These are phyloP conservation scores for Pyracantha coccinea DNA, from an alignment of 331 rosid species.

Conservation along the genomic window DNA sequence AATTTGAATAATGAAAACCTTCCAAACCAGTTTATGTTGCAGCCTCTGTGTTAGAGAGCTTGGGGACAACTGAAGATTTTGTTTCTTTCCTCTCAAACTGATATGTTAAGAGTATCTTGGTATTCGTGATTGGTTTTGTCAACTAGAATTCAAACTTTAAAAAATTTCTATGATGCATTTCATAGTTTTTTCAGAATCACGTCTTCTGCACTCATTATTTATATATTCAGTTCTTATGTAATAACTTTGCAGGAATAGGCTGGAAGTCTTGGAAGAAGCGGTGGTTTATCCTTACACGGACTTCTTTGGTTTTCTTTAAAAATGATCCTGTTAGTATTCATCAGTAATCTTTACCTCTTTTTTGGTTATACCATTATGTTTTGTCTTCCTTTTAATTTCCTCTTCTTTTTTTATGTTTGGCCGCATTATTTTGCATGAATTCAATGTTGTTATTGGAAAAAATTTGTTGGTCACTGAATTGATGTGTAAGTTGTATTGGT, in stretches of 20 bases:
- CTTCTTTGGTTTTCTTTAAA: slow-evolving; percentile 93
- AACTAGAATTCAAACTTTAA: neutral
- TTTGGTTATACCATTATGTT: neutral
- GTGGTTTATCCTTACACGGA: slow-evolving; percentile 93
- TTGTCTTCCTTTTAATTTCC: neutral
- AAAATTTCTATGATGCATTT: neutral
- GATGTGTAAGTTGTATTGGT: neutral
- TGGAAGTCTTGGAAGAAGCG: slow-evolving; percentile 99
- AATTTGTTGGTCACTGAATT: neutral
- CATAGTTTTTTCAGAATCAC: neutral
- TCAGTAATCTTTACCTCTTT: slow-evolving; percentile 11
- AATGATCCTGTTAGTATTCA: slow-evolving; percentile 82
- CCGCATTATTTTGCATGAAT: neutral
- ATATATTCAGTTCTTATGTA: slow-evolving; percentile 5
- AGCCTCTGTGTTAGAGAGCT: neutral
- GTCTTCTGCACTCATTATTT: neutral
- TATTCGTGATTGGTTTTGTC: neutral
- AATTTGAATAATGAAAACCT: neutral
- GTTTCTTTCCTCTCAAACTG: neutral
- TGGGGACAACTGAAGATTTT: neutral
- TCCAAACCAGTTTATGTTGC: neutral
- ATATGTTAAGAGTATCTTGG: neutral
- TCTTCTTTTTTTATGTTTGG: neutral
- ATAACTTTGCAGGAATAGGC: slow-evolving; percentile 73
- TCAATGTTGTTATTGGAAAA: neutral